phyloP scores from a whole-genome alignment of 768 basidiomycete species.

The Tricholomella constricta region DNA sequence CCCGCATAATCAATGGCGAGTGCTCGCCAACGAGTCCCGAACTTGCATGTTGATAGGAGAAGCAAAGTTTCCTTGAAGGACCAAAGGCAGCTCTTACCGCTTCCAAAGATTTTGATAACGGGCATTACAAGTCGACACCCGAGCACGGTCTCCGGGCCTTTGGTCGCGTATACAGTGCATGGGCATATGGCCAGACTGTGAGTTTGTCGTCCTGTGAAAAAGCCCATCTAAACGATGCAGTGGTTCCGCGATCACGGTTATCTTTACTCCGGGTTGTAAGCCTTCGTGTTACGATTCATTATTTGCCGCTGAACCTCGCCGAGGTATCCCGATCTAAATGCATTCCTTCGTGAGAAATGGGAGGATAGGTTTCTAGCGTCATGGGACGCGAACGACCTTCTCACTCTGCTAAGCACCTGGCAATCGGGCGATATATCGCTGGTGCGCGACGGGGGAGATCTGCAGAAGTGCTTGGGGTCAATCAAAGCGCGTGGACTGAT shows the following conservation, averaged over 20 bases:
- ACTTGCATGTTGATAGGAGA: not conserved
- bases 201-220: conserved; percentile 11
- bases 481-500: conserved; percentile 56
- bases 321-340: conserved; percentile 49
- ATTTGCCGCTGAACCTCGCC: not conserved
- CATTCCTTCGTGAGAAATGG: conserved; percentile 56
- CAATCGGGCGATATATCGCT: conserved; percentile 48
- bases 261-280: conserved; percentile 43
- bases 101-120: conserved; percentile 56
- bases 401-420: conserved; percentile 54
- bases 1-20: conserved; percentile 55
- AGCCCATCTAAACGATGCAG: conserved; percentile 27
- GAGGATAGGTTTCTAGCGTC: conserved; percentile 41
- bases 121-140: conserved; percentile 50
- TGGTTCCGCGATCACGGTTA: conserved; percentile 56
- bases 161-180: conserved; percentile 55
- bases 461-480: conserved; percentile 37
- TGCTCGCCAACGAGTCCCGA: not conserved
- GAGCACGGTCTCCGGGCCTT: conserved; percentile 57
- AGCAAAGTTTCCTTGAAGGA: conserved; percentile 57
- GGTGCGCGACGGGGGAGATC: conserved; percentile 44
- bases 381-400: conserved; percentile 60
- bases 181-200: conserved; percentile 61
- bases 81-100: conserved; percentile 54
- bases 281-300: not conserved